phyloP scores from a whole-genome alignment of 225 moss, liverwort and hornwort species.

The Ulota crispa region DNA sequence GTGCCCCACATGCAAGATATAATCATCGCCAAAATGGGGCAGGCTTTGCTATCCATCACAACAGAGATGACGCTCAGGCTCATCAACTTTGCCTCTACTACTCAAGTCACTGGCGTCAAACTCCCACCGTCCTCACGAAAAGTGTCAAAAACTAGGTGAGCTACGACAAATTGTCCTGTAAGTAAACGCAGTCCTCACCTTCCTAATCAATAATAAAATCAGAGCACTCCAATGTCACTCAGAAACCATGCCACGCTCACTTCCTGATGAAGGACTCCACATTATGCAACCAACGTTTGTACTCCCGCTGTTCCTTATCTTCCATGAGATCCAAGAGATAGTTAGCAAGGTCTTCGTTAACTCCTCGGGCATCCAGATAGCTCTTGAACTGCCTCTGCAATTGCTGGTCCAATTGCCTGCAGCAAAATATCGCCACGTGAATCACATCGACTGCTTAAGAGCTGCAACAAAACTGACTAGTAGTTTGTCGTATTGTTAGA shows the following conservation, averaged over 20 bases:
- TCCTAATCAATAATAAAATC: not conserved
- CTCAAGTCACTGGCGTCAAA: not conserved
- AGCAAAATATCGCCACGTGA: not conserved
- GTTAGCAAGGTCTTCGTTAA: constrained; percentile 52
- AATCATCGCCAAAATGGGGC: constrained; percentile 17
- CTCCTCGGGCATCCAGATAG: constrained; percentile 48
- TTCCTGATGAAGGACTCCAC: constrained; percentile 47
- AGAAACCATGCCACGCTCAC: constrained; percentile 16
- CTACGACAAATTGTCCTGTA: not conserved
- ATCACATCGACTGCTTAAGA: not conserved
- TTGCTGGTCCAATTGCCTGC: constrained; percentile 58
- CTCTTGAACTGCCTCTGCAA: constrained; percentile 56
- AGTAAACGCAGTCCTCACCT: constrained; percentile 22
- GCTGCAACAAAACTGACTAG: not conserved
- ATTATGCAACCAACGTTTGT: constrained; percentile 53
- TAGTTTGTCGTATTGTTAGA: not conserved
- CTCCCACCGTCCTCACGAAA: constrained; percentile 2
- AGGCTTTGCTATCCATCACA: not conserved
- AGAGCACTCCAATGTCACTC: not conserved
- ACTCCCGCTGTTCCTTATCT: constrained; percentile 64
- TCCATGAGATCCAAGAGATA: constrained; percentile 61
- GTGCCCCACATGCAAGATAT: constrained; percentile 3
- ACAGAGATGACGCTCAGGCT: not conserved
- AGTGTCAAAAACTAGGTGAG: constrained; percentile 25
- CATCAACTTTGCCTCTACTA: not conserved